Evolutionary conservation across 129 eudicot genomes (phyloP), one percentile per base, ranked within the genome.

Genomic region (Saussurea involucrata): DNA sequence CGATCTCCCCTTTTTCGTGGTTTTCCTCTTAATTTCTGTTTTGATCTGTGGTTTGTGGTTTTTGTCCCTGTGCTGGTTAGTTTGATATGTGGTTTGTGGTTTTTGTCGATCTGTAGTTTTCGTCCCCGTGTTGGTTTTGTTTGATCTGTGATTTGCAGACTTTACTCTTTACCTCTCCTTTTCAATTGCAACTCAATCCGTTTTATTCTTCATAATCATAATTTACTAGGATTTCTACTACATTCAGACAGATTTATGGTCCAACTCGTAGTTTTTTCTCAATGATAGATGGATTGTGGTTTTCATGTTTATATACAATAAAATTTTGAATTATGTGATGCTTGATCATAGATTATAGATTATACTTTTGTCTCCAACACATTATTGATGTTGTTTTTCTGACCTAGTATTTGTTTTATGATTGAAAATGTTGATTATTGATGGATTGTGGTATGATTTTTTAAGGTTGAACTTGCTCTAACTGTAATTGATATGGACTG

Each of bases 361-460:
- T 68, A 17, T n/a, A n/a, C 36, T 76, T n/a, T 32, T 49, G 78
- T 18, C 70, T 74, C 55, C 61, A 74, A 61, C 18, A 32, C 28
- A 15, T 24, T 53, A 4, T 21, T 12, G 28, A 60, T 60, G 61
- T 53, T 53, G 9, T 5, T 4, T n/a, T 53, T 53, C 61, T n/a
- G 61, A 53, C 61, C 22, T 53, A 18, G 28, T 60, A 21, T 60
- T 18, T 60, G 65, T 60, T 18, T n/a, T 20, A 21, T 18, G 13
- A 60, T 60, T 6, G 25, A 21, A 60, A 60, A 60, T 15, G 4
- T 60, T 60, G 12, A 60, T 60, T 22, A 60, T 22, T 53, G 61
- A 17, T 53, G 24, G 61, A 53, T 53, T 53, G 21, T 53, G 61
- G 22, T 53, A 8, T 60, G 65, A 20, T 60, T 60, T n/a, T 60